Base-by-base conservation (phyloP, 139 green algal species). In the Astrephomene gubernaculifera region DNA sequence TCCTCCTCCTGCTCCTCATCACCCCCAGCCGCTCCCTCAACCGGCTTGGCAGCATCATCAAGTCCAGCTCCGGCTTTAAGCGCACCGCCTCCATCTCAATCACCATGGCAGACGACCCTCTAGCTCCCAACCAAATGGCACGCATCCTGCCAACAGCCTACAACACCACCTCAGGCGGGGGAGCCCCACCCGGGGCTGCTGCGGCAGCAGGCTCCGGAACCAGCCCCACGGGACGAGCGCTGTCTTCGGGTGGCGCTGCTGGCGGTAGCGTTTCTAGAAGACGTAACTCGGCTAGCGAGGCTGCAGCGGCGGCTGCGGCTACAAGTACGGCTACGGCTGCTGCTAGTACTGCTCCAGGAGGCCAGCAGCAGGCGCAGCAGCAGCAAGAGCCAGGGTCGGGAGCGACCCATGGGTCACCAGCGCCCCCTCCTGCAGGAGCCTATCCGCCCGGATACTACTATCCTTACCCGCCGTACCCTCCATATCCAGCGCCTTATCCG, bases 41-140 rank as follows among this genome's bases (percentile, higher is more conserved):
- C 60, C 76, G 76, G 21, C n/a, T 83, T 12, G 41, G 29, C 29
- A 73, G 60, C 41, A 39, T 83, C 24, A 83, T 83, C 76, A 83
- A 83, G 31, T 64, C 76, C 43, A 60, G 35, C 38, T 73, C 60
- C 19, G 76, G 76, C 25, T 83, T 83, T 60, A 83, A 83, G n/a
- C 60, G 76, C 12, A 73, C 76, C 9, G 76, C 76, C 39, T 49
- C 27, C 31, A 74, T 84, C 78, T 84, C 78, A 0, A 84, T 84
- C 78, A 84, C 61, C 24, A 84, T 84, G 78, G 78, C 78, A 29
- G 78, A 84, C n/a, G 78, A 84, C 43, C 78, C 78, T 31, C 33
- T 84, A 43, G 22, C 52, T 31, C 78, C 78, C 31, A 84, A 84
- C 60, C 78, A 84, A 21, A 84, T 84, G 78, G 78, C 67, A 21